These are phyloP conservation scores for Colletotrichum liriopes DNA, from an alignment of 2,329 filamentous ascomycete genomes.

Conservation along the genomic window DNA sequence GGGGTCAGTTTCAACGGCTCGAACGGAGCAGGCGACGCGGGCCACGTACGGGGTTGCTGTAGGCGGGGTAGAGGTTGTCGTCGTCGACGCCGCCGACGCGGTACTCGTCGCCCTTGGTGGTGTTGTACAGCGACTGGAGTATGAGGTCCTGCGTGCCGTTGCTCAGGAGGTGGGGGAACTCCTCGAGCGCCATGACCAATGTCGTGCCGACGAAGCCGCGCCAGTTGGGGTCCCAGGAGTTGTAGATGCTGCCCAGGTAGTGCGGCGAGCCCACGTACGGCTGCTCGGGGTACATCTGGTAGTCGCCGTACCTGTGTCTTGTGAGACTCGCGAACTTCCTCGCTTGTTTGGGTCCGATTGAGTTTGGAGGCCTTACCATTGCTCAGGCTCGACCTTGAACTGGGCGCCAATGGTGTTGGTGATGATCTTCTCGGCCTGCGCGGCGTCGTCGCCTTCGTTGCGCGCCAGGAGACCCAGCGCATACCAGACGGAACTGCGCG, in stretches of 20 bases:
- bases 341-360: constrained; percentile 37
- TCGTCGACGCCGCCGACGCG: constrained; percentile 72
- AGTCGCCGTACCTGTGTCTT: constrained; percentile 60
- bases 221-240: constrained; percentile 77
- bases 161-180: constrained; percentile 65
- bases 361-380: constrained; percentile 64
- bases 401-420: constrained; percentile 68
- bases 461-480: constrained; percentile 70
- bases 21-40: not conserved
- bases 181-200: constrained; percentile 72
- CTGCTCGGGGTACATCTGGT: constrained; percentile 70
- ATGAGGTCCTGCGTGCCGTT: constrained; percentile 59
- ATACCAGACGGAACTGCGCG: constrained; percentile 72
- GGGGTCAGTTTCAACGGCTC: not conserved
- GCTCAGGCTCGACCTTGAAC: constrained; percentile 64
- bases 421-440: constrained; percentile 68
- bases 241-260: constrained; percentile 69
- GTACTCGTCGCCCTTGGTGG: constrained; percentile 73
- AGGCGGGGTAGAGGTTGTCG: constrained; percentile 75
- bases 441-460: constrained; percentile 64
- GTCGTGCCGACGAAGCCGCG: constrained; percentile 74
- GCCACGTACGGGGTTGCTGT: constrained; percentile 67
- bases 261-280: constrained; percentile 67
- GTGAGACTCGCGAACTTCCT: not conserved
- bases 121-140: constrained; percentile 67